These are phyloP conservation scores for Chaetomium tenue DNA, from an alignment of 495 filamentous ascomycete species.

Conservation along the genomic window DNA sequence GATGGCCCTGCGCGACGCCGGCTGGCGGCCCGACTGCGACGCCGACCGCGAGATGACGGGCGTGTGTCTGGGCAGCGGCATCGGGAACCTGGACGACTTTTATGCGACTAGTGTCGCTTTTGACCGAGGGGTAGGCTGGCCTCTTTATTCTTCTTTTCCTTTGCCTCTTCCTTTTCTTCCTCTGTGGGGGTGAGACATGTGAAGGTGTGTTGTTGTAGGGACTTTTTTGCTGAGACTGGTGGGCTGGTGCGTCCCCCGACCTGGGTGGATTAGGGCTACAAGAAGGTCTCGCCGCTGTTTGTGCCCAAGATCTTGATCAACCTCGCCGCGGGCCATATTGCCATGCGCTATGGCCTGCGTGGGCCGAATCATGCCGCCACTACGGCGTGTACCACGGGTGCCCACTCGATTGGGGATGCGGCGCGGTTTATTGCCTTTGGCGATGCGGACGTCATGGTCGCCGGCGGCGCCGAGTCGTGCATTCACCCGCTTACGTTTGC, in stretches of 20 bases:
- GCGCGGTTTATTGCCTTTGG: slow-evolving; percentile 84
- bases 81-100: slow-evolving; percentile 87
- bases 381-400: slow-evolving; percentile 93
- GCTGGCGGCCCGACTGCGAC: slow-evolving; percentile 64
- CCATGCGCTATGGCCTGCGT: slow-evolving; percentile 86
- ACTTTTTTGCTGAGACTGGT: slow-evolving; percentile 15
- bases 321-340: slow-evolving; percentile 88
- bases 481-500: slow-evolving; percentile 92
- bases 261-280: slow-evolving; percentile 66
- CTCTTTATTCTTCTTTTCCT: slow-evolving; percentile 15
- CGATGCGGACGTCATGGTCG: slow-evolving; percentile 92
- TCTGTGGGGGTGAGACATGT: not conserved
- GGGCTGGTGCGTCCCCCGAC: not conserved
- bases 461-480: slow-evolving; percentile 90
- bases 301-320: slow-evolving; percentile 92
- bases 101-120: slow-evolving; percentile 78
- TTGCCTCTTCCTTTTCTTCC: not conserved
- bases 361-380: slow-evolving; percentile 90
- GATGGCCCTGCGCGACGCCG: slow-evolving; percentile 83
- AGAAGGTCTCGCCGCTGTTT: slow-evolving; percentile 88
- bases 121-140: slow-evolving; percentile 61
- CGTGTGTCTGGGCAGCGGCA: slow-evolving; percentile 92
- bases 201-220: too few species aligned
- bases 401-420: slow-evolving; percentile 91
- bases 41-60: slow-evolving; percentile 73